Base-by-base conservation (phyloP, 306 rosid genomes). In the Dalbergia cochinchinensis region DNA sequence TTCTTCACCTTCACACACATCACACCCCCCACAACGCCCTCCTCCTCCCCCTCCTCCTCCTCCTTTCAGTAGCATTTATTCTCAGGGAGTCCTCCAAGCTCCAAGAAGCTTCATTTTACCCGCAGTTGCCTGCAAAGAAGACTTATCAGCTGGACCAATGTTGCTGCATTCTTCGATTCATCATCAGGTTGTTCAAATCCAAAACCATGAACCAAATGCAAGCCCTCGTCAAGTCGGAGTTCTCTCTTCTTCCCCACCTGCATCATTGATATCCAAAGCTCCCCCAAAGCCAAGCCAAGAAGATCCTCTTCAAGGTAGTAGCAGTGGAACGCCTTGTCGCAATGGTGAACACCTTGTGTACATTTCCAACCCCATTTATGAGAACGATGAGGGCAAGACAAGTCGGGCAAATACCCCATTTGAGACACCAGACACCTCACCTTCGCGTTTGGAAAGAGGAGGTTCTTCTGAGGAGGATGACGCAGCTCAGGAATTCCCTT, bases 351-450 rank as follows among this genome's bases (percentile, higher is more conserved):
- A 88, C 54, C 83, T 91, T 34, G 82, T 93, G 71, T 94, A 94
- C 90, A 94, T 94, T 79, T 94, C 92, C 11, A 94, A 91, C 75
- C 98, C 97, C 73, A 87, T 93, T 16, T 93, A 83, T 71, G 97
- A 87, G 69, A 86, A 85, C 41, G 85, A 85, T 5, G 85, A 58
- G 66, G 77, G 78, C 72, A 79, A 87, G 57, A 45, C 8, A 22
- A 77, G 82, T 42, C 70, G 64, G n/a, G 62, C 34, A 13, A 75
- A 73, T 53, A 93, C 94, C 35, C 94, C 97, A 33, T 94, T 91
- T 65, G 90, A 90, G 71, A 94, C 98, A 15, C 98, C 98, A 10
- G 87, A 85, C 53, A 84, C 93, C 35, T 94, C 98, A 4, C 97
- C 98, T 42, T 90, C 97, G 0, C 86, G 87, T 53, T 41, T 94